Base-by-base conservation (phyloP, 371 early-diverging fungal genomes). In the Coemansia sp. region DNA sequence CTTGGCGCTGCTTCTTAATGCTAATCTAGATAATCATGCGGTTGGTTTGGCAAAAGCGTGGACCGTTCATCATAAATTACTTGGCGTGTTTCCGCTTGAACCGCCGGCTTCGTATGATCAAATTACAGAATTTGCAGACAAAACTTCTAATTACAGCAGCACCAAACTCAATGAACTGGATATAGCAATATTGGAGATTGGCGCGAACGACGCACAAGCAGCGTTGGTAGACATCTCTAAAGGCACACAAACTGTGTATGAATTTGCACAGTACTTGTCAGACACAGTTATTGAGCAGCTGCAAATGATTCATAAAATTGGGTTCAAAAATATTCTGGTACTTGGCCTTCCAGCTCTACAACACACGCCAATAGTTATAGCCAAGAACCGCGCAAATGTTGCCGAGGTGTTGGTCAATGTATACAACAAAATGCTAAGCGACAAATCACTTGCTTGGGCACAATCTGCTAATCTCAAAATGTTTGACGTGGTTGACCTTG, bases 161-260 rank as follows among this genome's bases (percentile, higher is more conserved):
- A 4, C 50, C n/a, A 11, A 12, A n/a, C 14, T 16, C 18, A 23
- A 37, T 8, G 8, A 44, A 25, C 20, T 7, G 48, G 79, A 79
- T n/a, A 56, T 72, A 7, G 79, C 67, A 1, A 55, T 79, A 20
- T 42, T 79, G 4, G 79, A 71, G 47, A 28, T 78, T 20, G 79
- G 79, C 0, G 48, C 72, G 0, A 79, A 77, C 51, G 79, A 79
- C 56, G 69, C 58, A 20, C 56, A 52, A 48, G 58, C 70, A 6
- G 66, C 62, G 0, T 39, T 74, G 59, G 47, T 62, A 20, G 60
- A 74, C 3, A 47, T 69, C 2, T 48, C 33, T 0, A 26, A 16
- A 5, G 60, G 63, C 14, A 62, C 14, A 14, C 37, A 28, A 5
- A 33, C 70, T 0, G 59, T 42, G 0, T 62, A 66, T 26, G 71